A percentile compares a stretch with the other conserved stretches of the same genome.
Evolutionary conservation across 176 grass and related monocot species (phyloP).

Genomic region (Musa troglodytarum): DNA sequence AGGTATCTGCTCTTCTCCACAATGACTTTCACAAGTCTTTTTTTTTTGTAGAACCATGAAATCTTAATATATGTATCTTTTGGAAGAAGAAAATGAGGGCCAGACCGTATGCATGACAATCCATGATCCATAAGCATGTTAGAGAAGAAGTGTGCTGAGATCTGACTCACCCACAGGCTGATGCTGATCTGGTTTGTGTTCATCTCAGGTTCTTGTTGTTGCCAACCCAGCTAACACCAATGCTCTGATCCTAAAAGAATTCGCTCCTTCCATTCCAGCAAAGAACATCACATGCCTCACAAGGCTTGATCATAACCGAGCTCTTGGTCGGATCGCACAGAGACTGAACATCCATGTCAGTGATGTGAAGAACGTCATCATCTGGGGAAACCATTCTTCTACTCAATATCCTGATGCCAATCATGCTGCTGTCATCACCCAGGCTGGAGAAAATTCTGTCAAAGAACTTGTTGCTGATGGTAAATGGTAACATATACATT

Average conservation of each 20-base stretch:
- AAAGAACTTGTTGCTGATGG: slow-evolving; percentile 41
- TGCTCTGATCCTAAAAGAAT: slow-evolving; percentile 61
- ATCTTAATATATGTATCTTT: too few relatives aligned
- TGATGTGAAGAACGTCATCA: slow-evolving; percentile 62
- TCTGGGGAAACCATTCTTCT: slow-evolving; percentile 86
- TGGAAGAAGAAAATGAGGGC: too few relatives aligned
- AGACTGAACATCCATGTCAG: slow-evolving; percentile 39
- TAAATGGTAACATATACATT: slow-evolving; percentile 36
- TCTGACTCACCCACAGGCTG: background rate
- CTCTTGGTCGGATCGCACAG: slow-evolving; percentile 50
- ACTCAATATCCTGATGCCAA: slow-evolving; percentile 72
- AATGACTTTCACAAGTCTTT: too few relatives aligned
- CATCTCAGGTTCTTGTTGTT: slow-evolving; percentile 56
- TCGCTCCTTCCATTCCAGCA: slow-evolving; percentile 42
- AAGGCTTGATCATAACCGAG: slow-evolving; percentile 79
- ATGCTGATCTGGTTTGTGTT: background rate
- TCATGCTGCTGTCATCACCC: slow-evolving; percentile 40
- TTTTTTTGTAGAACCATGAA: too few relatives aligned
- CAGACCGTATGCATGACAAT: too few relatives aligned
- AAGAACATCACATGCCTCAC: slow-evolving; percentile 86
- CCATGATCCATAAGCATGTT: too few relatives aligned
- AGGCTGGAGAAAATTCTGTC: slow-evolving; percentile 35
- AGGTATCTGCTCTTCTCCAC: too few relatives aligned
- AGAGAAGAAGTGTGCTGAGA: too few relatives aligned
- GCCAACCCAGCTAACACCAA: slow-evolving; percentile 86